A percentile compares a stretch with the other conserved stretches of the same genome.
These are phyloP conservation scores for Candida ponderosae DNA, from an alignment of 805 yeast species.

Conservation along the genomic window DNA sequence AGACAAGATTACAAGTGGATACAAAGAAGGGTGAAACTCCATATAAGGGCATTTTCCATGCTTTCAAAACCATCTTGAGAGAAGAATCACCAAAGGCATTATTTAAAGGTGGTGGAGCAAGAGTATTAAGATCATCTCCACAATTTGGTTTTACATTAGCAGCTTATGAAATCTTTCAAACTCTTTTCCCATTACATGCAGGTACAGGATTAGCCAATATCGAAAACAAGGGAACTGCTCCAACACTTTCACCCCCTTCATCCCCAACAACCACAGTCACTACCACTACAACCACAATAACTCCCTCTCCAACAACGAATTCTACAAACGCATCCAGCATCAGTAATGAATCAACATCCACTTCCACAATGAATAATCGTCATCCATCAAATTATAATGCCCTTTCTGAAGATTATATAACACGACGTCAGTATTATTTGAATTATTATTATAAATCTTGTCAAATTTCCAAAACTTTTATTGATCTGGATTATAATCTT, in stretches of 20 bases:
- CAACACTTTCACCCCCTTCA: constrained; percentile 11
- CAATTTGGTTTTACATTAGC: constrained; percentile 97
- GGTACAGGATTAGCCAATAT: constrained; percentile 17
- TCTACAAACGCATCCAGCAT: constrained; percentile 5
- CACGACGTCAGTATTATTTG: constrained; percentile 35
- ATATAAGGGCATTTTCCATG: constrained; percentile 72
- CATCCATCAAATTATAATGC: constrained; percentile 7
- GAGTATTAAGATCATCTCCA: constrained; percentile 92
- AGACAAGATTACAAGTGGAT: constrained; percentile 88
- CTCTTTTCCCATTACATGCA: constrained; percentile 55
- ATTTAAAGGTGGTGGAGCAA: constrained; percentile 94
- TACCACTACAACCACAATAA: constrained; percentile 4
- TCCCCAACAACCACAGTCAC: constrained; percentile 7
- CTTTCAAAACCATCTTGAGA: constrained; percentile 59
- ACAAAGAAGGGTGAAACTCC: constrained; percentile 68
- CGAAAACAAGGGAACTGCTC: constrained; percentile 3
- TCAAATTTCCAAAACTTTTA: constrained; percentile 52
- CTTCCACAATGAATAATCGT: not conserved
- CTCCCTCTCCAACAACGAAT: constrained; percentile 21
- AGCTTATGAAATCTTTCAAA: constrained; percentile 89
- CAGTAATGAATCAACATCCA: no score
- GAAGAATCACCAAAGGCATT: constrained; percentile 86
- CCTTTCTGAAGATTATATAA: constrained; percentile 31
- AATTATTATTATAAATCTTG: constrained; percentile 46
- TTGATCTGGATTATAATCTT: constrained; percentile 56